These are phyloP conservation scores for Fusarium sororula DNA, from an alignment of 2,329 filamentous ascomycete species.

Conservation along the genomic window DNA sequence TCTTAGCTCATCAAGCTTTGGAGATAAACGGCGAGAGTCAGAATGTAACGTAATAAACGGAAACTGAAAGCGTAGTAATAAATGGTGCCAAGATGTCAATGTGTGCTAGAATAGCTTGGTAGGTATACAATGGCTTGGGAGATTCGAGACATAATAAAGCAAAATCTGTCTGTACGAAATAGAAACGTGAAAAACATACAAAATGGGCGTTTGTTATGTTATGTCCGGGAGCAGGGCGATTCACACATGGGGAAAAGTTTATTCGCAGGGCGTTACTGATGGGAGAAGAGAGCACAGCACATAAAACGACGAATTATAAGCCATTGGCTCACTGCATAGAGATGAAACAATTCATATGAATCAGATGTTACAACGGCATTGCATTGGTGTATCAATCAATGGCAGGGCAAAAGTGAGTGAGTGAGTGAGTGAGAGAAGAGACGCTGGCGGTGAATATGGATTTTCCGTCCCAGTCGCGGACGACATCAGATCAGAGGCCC, in stretches of 20 bases:
- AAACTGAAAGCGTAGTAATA: background rate
- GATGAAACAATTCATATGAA: background rate
- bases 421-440: background rate
- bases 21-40: background rate
- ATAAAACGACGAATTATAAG: background rate
- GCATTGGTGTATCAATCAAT: background rate
- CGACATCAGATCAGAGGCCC: conserved; percentile 10
- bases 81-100: background rate
- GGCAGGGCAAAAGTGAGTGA: background rate
- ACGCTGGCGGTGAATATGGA: conserved; percentile 30
- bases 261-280: conserved; percentile 3
- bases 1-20: conserved; percentile 10
- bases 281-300: background rate
- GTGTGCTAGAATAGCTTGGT: background rate
- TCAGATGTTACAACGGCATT: background rate
- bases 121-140: background rate
- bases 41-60: background rate
- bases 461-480: background rate
- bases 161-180: background rate
- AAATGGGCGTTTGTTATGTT: conserved; percentile 12
- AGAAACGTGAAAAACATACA: conserved; percentile 16
- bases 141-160: background rate
- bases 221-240: conserved; percentile 2
- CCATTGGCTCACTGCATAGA: conserved; percentile 14
- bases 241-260: conserved; percentile 20